phyloP scores from a whole-genome alignment of 257 asterid species.

The Lycium barbarum region DNA sequence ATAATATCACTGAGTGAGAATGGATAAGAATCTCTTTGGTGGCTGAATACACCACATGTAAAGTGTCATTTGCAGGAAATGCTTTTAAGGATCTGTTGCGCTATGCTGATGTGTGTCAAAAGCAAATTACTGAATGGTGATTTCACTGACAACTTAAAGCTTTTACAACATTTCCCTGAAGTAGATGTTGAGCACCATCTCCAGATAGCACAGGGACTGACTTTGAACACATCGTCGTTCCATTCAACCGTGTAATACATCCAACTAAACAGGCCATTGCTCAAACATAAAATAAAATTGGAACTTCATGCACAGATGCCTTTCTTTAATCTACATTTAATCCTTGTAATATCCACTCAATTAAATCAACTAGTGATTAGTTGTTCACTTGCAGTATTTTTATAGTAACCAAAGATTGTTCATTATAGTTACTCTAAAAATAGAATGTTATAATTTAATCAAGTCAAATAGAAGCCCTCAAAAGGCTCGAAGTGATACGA shows the following conservation, averaged over 20 bases:
- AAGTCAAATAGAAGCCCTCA: no score
- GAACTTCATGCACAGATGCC: no score
- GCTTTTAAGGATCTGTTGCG: conserved; percentile 37
- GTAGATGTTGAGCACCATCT: conserved; percentile 33
- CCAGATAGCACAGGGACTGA: conserved; percentile 31
- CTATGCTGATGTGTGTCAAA: conserved; percentile 40
- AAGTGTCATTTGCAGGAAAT: conserved; percentile 31
- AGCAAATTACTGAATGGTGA: conserved; percentile 31
- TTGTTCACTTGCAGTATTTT: no score
- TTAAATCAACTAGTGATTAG: no score
- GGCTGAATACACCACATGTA: not conserved
- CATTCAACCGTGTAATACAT: not conserved
- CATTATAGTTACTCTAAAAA: no score
- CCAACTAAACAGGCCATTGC: not conserved
- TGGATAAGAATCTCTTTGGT: not conserved
- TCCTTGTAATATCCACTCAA: no score
- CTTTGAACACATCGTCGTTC: conserved; percentile 8
- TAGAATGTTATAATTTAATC: no score
- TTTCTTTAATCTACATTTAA: no score
- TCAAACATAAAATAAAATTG: not conserved
- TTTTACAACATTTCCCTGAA: conserved; percentile 37
- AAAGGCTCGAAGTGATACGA: no score
- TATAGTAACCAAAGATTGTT: no score
- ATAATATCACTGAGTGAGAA: not conserved
- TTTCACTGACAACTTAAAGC: conserved; percentile 30